Conservation (phyloP, 108 stramenopile genomes). For the Conticribra weissflogii region DNA sequence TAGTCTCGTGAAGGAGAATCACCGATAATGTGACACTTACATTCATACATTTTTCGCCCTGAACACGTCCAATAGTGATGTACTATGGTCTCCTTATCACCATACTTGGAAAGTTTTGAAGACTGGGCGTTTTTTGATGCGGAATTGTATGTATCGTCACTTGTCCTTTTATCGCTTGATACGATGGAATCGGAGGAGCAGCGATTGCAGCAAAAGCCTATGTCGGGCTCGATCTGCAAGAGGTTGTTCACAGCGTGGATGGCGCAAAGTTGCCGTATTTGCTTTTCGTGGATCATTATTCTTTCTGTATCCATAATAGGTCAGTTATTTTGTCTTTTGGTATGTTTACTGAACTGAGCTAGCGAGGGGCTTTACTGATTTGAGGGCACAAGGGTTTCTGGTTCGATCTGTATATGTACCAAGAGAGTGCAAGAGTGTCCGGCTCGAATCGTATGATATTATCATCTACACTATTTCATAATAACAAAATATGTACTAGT, state of each 20-base stretch:
- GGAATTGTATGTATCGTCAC: no score
- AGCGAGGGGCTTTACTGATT: no score
- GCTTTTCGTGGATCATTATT: conserved; percentile 52
- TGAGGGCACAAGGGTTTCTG: no score
- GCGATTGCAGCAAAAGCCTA: neutral
- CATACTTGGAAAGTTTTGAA: neutral
- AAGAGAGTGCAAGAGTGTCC: no score
- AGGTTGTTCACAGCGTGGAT: conserved; percentile 53
- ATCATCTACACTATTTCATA: no score
- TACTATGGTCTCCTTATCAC: neutral
- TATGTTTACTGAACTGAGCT: no score
- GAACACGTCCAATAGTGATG: conserved; percentile 12
- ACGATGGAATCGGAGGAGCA: neutral
- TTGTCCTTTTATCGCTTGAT: neutral
- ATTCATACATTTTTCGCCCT: conserved; percentile 4
- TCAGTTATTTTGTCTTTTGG: no score
- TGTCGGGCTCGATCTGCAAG: conserved; percentile 34
- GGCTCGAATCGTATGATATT: no score
- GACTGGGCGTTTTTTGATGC: no score
- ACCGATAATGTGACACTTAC: neutral
- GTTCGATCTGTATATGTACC: no score
- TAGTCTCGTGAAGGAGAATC: neutral
- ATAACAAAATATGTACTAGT: no score
- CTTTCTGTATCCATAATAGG: no score
- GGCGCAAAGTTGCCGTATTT: conserved; percentile 50